Evolutionary conservation across 345 rosid genomes (phyloP).

Genomic region (Brassica carinata): DNA sequence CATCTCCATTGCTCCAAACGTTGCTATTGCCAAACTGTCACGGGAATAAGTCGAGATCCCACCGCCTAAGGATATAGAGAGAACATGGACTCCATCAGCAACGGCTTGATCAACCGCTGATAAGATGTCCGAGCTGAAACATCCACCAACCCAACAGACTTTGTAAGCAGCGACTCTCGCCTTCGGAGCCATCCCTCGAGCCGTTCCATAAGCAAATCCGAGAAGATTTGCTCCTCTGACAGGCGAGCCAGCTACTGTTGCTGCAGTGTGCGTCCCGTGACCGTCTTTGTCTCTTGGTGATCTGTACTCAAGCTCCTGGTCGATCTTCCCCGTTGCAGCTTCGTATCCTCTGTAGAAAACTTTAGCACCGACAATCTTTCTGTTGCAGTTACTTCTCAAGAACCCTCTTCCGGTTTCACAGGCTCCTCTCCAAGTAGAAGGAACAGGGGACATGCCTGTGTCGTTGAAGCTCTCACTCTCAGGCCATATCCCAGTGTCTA

Average conservation of each 20-base stretch:
- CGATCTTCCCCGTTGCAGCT: constrained; percentile 59
- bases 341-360: constrained; percentile 65
- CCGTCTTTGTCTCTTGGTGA: constrained; percentile 79
- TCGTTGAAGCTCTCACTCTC: constrained; percentile 72
- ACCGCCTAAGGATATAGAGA: constrained; percentile 81
- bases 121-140: constrained; percentile 74
- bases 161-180: constrained; percentile 78
- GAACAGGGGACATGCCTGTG: constrained; percentile 57
- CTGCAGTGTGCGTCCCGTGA: constrained; percentile 87
- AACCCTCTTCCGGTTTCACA: constrained; percentile 67
- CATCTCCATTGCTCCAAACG: constrained; percentile 89
- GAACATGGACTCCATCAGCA: constrained; percentile 71
- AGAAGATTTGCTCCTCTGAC: constrained; percentile 63
- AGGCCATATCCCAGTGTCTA: constrained; percentile 85
- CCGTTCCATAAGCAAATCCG: constrained; percentile 74
- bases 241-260: constrained; percentile 69
- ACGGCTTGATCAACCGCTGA: constrained; percentile 78
- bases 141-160: constrained; percentile 77
- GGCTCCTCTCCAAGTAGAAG: constrained; percentile 67
- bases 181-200: constrained; percentile 77
- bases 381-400: constrained; percentile 55
- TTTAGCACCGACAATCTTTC: constrained; percentile 76
- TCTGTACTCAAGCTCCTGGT: constrained; percentile 61
- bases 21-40: constrained; percentile 67
- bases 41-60: constrained; percentile 60